Evolutionary conservation across 169 alveolate species (phyloP), one percentile per base, ranked within the genome.

Genomic region (Ichthyophthirius multifiliis): DNA sequence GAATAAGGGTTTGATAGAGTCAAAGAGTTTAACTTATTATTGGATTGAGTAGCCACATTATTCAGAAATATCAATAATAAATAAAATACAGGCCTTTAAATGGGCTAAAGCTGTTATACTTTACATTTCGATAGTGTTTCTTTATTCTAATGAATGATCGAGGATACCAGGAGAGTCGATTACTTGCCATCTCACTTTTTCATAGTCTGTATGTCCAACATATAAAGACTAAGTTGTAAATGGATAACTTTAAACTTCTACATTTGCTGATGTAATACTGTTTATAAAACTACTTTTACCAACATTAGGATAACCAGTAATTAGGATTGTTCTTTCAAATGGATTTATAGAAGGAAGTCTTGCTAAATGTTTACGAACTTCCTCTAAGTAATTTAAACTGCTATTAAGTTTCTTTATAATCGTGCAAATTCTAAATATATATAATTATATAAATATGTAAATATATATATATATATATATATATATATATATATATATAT

Each of bases 81-180:
- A 96, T 71, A 95, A 85, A 76, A 93, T 90, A 73, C 97, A 91
- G 1, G 98, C 98, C 76, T 96, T 97, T 62, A 99, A 94, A 92
- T 99, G 99, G 31, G 99, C 99, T 39, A 99, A 89, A 34, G 99
- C 99, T 20, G 99, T 98, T 30, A 99, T 97, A 10, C 99, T 99
- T 39, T 98, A 95, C 99, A 99, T 98, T 92, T 99, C 99, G 45
- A 99, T 97, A 3, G 99, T 96, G 89, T 99, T 99, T 65, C 99
- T 91, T 92, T 98, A 98, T 85, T 97, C 99, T 80, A 99, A 85
- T 2, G 99, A 97, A 55, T 98, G 98, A 84, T 99, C 99, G 43
- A 99, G 90, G 62, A 99, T 91, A 20, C 99, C 99, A 31, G 99
- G 99, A 0, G 99, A 98, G 89, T 99, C 99, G 31, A 99, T 97